These are phyloP conservation scores for Chenopodium suecicum DNA, from an alignment of 148 eudicot genomes.

Conservation along the genomic window DNA sequence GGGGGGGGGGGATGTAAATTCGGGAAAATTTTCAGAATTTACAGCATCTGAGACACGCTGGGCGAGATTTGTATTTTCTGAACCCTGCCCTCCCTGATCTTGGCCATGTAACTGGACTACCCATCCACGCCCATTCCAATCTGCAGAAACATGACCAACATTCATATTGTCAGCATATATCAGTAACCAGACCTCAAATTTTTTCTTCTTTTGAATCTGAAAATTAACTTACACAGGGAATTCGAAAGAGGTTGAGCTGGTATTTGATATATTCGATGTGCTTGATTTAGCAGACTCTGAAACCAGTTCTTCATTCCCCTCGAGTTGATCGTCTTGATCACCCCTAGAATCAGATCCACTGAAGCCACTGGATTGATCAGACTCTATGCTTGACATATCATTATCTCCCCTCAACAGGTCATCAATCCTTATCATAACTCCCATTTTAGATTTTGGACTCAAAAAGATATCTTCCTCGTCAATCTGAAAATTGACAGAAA, in stretches of 20 bases:
- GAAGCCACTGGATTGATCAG: constrained; percentile 35
- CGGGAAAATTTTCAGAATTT: constrained; percentile 37
- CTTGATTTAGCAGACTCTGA: constrained; percentile 36
- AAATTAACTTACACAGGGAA: constrained; percentile 64
- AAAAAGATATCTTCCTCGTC: constrained; percentile 30
- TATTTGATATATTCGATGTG: constrained; percentile 38
- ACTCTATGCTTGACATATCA: constrained; percentile 23
- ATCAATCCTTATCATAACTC: constrained; percentile 23
- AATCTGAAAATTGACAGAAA: constrained; percentile 17
- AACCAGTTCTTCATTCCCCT: constrained; percentile 17
- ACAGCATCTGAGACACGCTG: constrained; percentile 45
- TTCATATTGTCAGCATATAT: not conserved
- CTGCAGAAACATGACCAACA: constrained; percentile 38
- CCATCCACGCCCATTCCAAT: constrained; percentile 52
- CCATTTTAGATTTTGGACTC: constrained; percentile 33
- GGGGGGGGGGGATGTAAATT: no score
- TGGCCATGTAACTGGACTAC: constrained; percentile 70
- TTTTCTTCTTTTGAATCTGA: not conserved
- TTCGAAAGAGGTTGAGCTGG: constrained; percentile 56
- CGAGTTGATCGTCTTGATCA: constrained; percentile 26
- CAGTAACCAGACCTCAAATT: not conserved
- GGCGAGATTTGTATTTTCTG: constrained; percentile 32
- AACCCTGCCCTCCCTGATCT: constrained; percentile 34
- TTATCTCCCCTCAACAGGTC: constrained; percentile 22
- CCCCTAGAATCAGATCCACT: constrained; percentile 22